These are phyloP conservation scores for Podospora conica DNA, from an alignment of 495 filamentous ascomycete genomes.

Conservation along the genomic window DNA sequence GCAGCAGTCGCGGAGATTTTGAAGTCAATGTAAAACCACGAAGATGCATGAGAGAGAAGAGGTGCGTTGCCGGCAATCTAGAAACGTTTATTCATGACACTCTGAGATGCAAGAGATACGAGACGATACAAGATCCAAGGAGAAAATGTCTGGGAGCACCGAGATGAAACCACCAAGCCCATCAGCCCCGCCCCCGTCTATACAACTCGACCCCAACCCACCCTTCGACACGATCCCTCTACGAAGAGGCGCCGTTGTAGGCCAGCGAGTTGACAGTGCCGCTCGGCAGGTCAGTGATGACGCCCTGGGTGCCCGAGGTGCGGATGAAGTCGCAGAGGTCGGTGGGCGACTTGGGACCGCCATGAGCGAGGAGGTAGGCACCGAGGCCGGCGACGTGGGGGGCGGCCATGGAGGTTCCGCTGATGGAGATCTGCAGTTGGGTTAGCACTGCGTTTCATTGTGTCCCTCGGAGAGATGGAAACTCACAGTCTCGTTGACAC, in stretches of 20 bases:
- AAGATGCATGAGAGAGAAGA: too few relatives aligned
- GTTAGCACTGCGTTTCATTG: neutral
- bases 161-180: neutral
- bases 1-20: neutral
- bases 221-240: neutral
- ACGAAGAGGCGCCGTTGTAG: conserved; percentile 35
- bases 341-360: conserved; percentile 38
- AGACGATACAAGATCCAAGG: neutral
- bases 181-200: neutral
- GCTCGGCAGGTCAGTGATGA: conserved; percentile 31
- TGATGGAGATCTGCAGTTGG: conserved; percentile 46
- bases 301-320: conserved; percentile 28
- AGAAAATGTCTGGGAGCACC: neutral
- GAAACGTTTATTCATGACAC: too few relatives aligned
- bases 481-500: conserved; percentile 38
- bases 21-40: neutral
- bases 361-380: conserved; percentile 50
- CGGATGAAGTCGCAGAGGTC: conserved; percentile 37
- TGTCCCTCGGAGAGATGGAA: neutral
- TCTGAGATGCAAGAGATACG: neutral
- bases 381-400: conserved; percentile 58
- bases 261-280: conserved; percentile 43
- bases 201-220: neutral
- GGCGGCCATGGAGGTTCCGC: conserved; percentile 59
- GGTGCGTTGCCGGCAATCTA: too few relatives aligned